Evolutionary conservation across 345 rosid species (phyloP).

Genomic region (Raphanus raphanistrum): DNA sequence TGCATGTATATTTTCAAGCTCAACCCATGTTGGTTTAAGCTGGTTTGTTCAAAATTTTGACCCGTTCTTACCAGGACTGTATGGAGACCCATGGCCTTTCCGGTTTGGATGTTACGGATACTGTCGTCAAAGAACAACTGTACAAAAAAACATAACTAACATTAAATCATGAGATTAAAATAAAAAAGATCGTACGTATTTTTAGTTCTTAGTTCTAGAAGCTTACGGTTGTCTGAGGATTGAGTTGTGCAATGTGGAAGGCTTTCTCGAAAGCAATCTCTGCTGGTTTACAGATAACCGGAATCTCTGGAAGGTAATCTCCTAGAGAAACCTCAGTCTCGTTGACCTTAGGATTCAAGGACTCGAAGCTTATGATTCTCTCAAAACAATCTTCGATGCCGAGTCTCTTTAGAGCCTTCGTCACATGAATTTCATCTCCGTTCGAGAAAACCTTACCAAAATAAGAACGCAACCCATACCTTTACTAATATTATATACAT

Average conservation of each 20-base stretch:
- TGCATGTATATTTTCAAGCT: background rate
- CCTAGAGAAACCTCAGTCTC: conserved; percentile 30
- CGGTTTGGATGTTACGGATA: conserved; percentile 67
- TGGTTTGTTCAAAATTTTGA: background rate
- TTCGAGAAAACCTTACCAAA: conserved; percentile 74
- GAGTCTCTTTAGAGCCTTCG: conserved; percentile 61
- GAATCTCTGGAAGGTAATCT: conserved; percentile 51
- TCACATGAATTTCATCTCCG: conserved; percentile 75
- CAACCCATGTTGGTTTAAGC: background rate
- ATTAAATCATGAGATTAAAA: background rate
- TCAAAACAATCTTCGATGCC: conserved; percentile 89
- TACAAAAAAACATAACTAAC: background rate
- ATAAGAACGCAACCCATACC: background rate
- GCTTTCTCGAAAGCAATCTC: conserved; percentile 64
- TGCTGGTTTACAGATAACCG: conserved; percentile 79
- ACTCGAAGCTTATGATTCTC: conserved; percentile 87
- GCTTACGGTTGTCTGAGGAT: conserved; percentile 77
- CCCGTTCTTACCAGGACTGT: conserved; percentile 67
- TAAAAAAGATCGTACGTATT: background rate
- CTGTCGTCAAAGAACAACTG: conserved; percentile 94
- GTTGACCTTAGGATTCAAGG: conserved; percentile 62
- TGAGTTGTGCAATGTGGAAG: conserved; percentile 56
- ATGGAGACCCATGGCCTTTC: conserved; percentile 63
- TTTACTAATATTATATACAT: background rate
- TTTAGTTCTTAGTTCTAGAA: background rate